Evolutionary conservation across 805 yeast genomes (phyloP), one percentile per base, ranked within the genome.

Genomic region (Saccharomyces paradoxus): DNA sequence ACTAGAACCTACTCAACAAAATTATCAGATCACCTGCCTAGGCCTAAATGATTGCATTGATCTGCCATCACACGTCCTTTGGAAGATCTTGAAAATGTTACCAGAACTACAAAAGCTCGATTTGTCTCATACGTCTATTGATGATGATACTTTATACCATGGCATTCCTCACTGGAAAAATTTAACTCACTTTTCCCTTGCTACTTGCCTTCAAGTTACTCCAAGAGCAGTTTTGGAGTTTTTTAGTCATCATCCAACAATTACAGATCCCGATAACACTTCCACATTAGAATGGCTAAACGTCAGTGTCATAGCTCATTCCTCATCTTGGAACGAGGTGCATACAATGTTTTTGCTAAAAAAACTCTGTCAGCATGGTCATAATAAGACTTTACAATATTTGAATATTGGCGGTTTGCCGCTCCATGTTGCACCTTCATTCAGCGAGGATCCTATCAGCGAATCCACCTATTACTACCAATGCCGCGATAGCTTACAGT

Each of bases 11-110:
- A 78, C 62, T 22, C 61, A 60, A 37, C 60, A 56, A 51, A 69
- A 68, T 54, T 65, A 63, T 53, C 72, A 69, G 48, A 62, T 69
- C 8, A 64, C 71, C 24, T 67, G 71, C 46, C 75, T 91, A 10
- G 88, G 96, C 0, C 81, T 91, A 64, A 96, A 90, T 70, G 96
- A 89, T 64, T 91, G 97, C 68, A 84, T 94, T 2, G 89, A 87
- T 59, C 73, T 90, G 41, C 78, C 88, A 3, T 69, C 80, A 5
- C 75, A 74, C n/a, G 77, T 78, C 0, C 80, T 87, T 54, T 61
- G 64, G 21, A 62, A 57, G 51, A 53, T 66, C 8, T 74, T 74
- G 27, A 77, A 76, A 52, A 66, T 87, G 12, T 72, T 91, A 29
- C 84, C 87, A 1, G 79, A 77, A 50, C 71, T 90, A 51, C 80